Base-by-base conservation (phyloP, 2,329 filamentous ascomycete genomes). In the Nemania diffusa region DNA sequence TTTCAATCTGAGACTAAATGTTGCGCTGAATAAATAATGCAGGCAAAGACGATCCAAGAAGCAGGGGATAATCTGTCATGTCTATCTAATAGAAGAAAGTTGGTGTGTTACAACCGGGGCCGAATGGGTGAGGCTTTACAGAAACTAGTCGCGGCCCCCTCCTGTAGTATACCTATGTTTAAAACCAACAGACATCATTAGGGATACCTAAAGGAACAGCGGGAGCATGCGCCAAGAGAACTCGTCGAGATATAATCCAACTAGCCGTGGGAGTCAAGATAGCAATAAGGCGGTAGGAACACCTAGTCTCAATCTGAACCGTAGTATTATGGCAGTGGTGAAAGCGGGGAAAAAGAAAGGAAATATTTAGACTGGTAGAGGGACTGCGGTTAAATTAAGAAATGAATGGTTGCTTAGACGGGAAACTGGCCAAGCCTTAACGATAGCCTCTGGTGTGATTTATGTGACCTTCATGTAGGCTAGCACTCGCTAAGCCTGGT, bases 121-220 rank as follows among this genome's bases (percentile, higher is more conserved):
- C 32, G 42, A 63, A 58, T 48, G 32, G 9, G 17, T 20, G 48
- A 22, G 40, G 24, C 29, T 34, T 63, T 22, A 32, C 6, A 62
- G 40, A 22, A 32, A 15, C 37, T 24, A 20, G 34, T n/a, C 34
- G 17, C 42, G 17, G 50, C 50, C 59, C 51, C 60, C 24, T 64
- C 34, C 58, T 67, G 65, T 40, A 57, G 4, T 1, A 52, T 20
- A 42, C 34, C 20, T 57, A 55, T 34, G 11, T 29, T 22, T n/a
- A 6, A 26, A 57, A 37, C 65, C 32, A 63, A 64, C 65, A 42
- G 37, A 17, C n/a, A 27, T 6, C 2, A 51, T 44, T 57, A n/a
- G n/a, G 8, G 13, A 29, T 4, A 50, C 29, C 20, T 29, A 24
- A 24, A 29, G 9, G 15, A 1, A 29, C 11, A 55, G 7, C 3